Evolutionary conservation across 1,284 basidiomycete genomes (phyloP), one percentile per base, ranked within the genome.

Genomic region (Puccinia hordei): DNA sequence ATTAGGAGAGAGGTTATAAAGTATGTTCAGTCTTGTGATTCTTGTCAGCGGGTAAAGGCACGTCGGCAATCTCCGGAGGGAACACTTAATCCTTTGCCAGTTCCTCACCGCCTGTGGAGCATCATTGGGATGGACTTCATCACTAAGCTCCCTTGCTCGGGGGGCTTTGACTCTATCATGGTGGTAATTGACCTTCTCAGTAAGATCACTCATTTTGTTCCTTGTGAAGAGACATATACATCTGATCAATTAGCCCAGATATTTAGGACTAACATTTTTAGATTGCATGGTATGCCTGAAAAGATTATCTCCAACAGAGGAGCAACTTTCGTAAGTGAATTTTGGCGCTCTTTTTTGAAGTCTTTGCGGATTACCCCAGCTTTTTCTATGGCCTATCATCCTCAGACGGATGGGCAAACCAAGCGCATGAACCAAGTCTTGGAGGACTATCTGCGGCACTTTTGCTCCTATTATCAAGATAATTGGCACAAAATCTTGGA

Each of bases 41-140:
- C 81, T 0, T 88, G 87, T 76, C 66, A 41, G 12, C 38, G 38
- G 12, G 38, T 41, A 6, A 41, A 41, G 12, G 38, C 38, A 12
- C 4, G 38, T 9, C 82, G 82, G 0, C 85, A 86, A 76, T 83
- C 84, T 44, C 86, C 86, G 1, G 86, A 86, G 76, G 87, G 87
- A 2, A 57, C 2, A 57, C 24, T 57, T 12, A 57, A 57, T 24
- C n/a, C 55, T 10, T 2, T 24, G 24, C 65, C 24, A 73, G n/a
- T n/a, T n/a, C n/a, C n/a, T n/a, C n/a, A n/a, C n/a, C n/a, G n/a
- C n/a, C n/a, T n/a, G n/a, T 35, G 49, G 55, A 55, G 22, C 49
- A n/a, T 9, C 2, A 46, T 63, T 19, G 27, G 46, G 13, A 22
- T 24, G 72, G 72, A 53, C 33, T 6, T 41, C 6, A 41, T 41